Conservation (phyloP, 805 yeast species). For the Debaryomyces hansenii region DNA sequence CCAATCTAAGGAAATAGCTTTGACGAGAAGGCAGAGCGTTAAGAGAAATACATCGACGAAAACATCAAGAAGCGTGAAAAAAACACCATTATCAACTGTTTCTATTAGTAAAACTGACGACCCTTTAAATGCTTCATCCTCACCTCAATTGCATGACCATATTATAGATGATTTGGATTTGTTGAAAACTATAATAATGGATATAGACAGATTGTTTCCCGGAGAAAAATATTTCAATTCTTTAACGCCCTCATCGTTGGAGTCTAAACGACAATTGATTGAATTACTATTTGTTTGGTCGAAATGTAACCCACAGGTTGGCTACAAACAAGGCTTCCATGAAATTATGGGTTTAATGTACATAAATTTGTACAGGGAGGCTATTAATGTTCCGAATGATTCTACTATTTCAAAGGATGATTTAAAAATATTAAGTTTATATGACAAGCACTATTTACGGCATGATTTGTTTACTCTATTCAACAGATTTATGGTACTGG, state of each 20-base stretch:
- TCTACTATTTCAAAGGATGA: conserved; percentile 29
- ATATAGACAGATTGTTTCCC: conserved; percentile 55
- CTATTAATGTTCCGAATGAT: conserved; percentile 25
- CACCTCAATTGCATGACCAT: neutral
- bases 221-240: conserved; percentile 35
- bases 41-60: conserved; percentile 1
- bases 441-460: conserved; percentile 34
- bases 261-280: conserved; percentile 31
- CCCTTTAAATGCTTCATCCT: conserved; percentile 14
- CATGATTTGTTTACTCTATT: conserved; percentile 48
- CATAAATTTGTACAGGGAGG: conserved; percentile 38
- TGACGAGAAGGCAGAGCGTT: conserved; percentile 13
- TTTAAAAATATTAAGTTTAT: conserved; percentile 35
- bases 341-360: conserved; percentile 52
- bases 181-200: conserved; percentile 45
- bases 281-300: conserved; percentile 50
- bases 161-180: conserved; percentile 37
- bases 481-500: conserved; percentile 40
- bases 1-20: conserved; percentile 9
- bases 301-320: conserved; percentile 45
- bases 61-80: conserved; percentile 3
- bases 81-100: conserved; percentile 17
- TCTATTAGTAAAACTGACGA: conserved; percentile 13
- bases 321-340: conserved; percentile 58
- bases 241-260: conserved; percentile 12